phyloP scores from a whole-genome alignment of 805 yeast species.

The Lipomyces chichibuensis region DNA sequence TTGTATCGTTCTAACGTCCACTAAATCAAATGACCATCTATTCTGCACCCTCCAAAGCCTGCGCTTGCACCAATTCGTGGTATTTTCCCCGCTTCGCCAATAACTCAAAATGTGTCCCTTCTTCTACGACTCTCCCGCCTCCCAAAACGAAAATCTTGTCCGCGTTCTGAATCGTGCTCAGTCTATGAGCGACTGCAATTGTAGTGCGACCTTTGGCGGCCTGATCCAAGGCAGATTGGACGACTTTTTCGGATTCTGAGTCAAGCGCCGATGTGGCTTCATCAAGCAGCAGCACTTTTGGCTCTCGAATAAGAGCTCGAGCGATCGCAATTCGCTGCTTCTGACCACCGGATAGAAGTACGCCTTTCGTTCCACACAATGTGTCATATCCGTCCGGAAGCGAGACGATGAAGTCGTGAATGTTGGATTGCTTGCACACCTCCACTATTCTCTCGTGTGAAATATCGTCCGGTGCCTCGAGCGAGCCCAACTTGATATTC shows the following conservation, averaged over 20 bases:
- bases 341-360: slow-evolving; percentile 64
- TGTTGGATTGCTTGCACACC: slow-evolving; percentile 57
- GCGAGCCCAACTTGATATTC: slow-evolving; percentile 56
- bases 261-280: slow-evolving; percentile 61
- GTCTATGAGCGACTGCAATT: slow-evolving; percentile 74
- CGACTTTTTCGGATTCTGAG: slow-evolving; percentile 64
- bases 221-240: slow-evolving; percentile 61
- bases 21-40: not conserved
- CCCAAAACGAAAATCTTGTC: slow-evolving; percentile 56
- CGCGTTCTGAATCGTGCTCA: slow-evolving; percentile 61
- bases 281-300: slow-evolving; percentile 59
- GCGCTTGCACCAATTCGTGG: slow-evolving; percentile 48
- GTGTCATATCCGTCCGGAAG: slow-evolving; percentile 61
- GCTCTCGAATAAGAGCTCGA: slow-evolving; percentile 60
- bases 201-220: slow-evolving; percentile 69
- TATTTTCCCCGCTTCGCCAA: slow-evolving; percentile 45
- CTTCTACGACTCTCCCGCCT: slow-evolving; percentile 60
- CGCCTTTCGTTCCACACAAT: slow-evolving; percentile 54
- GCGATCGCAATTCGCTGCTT: slow-evolving; percentile 68
- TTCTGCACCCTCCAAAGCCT: slow-evolving; percentile 46
- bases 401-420: slow-evolving; percentile 52
- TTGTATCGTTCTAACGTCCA: not conserved
- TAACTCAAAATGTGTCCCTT: slow-evolving; percentile 52
- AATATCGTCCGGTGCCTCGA: slow-evolving; percentile 46
- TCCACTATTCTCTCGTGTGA: slow-evolving; percentile 46